Evolutionary conservation across 2,329 filamentous ascomycete species (phyloP).

Genomic region (Arthrobotrys musiformis): DNA sequence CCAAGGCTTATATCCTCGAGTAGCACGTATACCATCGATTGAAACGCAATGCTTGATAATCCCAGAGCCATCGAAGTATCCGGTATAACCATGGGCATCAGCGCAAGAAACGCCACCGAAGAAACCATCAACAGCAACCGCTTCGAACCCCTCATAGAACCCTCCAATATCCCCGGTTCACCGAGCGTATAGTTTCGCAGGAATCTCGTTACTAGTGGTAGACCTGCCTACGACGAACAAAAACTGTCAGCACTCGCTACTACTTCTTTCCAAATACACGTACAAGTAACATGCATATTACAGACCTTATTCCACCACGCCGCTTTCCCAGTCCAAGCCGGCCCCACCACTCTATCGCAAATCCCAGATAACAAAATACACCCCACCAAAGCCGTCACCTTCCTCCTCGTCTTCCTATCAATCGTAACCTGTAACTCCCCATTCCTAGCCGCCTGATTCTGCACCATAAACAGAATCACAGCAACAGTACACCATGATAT

Average conservation of each 20-base stretch:
- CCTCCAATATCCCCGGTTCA: constrained; percentile 50
- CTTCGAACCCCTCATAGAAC: constrained; percentile 32
- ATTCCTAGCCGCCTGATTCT: constrained; percentile 26
- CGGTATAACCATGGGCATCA: constrained; percentile 34
- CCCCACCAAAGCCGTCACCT: constrained; percentile 42
- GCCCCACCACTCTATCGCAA: constrained; percentile 45
- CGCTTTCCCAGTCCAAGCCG: constrained; percentile 40
- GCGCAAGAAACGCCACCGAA: constrained; percentile 32
- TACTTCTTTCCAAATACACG: not conserved
- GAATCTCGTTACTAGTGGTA: constrained; percentile 52
- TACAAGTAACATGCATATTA: not conserved
- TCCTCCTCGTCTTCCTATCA: constrained; percentile 48
- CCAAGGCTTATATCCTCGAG: constrained; percentile 45
- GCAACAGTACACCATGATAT: constrained; percentile 53
- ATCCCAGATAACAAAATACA: constrained; percentile 48
- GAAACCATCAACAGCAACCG: constrained; percentile 35
- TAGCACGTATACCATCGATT: constrained; percentile 48
- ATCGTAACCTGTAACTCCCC: constrained; percentile 30
- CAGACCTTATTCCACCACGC: constrained; percentile 56
- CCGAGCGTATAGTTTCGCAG: constrained; percentile 52
- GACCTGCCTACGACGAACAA: constrained; percentile 42
- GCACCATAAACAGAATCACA: constrained; percentile 39
- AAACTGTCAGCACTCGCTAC: not conserved
- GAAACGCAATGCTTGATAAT: constrained; percentile 36
- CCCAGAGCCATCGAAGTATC: constrained; percentile 38